Conservation (phyloP, 2,329 filamentous ascomycete species). For the Fusarium dlaminii region DNA sequence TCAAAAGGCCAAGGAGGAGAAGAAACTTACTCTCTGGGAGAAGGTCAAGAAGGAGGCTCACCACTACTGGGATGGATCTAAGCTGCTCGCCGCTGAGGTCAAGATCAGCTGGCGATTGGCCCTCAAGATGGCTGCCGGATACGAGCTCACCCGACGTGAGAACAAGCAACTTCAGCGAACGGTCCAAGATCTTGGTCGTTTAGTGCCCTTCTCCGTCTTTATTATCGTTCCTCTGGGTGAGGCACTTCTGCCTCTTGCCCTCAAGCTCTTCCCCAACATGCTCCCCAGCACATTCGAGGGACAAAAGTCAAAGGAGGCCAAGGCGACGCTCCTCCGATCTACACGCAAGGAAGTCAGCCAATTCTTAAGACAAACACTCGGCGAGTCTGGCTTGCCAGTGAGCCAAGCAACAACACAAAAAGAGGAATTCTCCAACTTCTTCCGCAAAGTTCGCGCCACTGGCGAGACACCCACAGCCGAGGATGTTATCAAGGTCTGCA, state of each 20-base stretch:
- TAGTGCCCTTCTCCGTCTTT: constrained; percentile 97
- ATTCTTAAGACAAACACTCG: constrained; percentile 88
- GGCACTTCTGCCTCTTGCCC: constrained; percentile 86
- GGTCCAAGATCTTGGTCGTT: constrained; percentile 88
- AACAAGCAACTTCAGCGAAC: constrained; percentile 92
- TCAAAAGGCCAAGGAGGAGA: constrained; percentile 72
- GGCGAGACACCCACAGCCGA: constrained; percentile 88
- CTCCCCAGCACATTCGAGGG: constrained; percentile 97
- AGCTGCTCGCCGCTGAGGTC: constrained; percentile 90
- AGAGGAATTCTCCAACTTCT: constrained; percentile 96
- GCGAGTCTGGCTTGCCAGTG: constrained; percentile 91
- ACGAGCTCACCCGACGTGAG: constrained; percentile 94
- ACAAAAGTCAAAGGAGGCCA: constrained; percentile 88
- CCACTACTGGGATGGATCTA: constrained; percentile 99
- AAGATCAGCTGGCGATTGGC: constrained; percentile 91
- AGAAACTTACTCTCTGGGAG: constrained; percentile 88
- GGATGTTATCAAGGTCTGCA: constrained; percentile 98
- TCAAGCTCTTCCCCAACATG: constrained; percentile 96
- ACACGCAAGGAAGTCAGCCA: constrained; percentile 93
- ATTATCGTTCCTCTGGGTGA: constrained; percentile 97
- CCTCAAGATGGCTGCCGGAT: constrained; percentile 96
- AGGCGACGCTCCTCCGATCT: constrained; percentile 80
- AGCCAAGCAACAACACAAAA: constrained; percentile 85
- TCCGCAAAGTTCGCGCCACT: constrained; percentile 92
- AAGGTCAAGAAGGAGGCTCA: constrained; percentile 93